Base-by-base conservation (phyloP, 352 stramenopile genomes). In the Globisporangium emineosum region DNA sequence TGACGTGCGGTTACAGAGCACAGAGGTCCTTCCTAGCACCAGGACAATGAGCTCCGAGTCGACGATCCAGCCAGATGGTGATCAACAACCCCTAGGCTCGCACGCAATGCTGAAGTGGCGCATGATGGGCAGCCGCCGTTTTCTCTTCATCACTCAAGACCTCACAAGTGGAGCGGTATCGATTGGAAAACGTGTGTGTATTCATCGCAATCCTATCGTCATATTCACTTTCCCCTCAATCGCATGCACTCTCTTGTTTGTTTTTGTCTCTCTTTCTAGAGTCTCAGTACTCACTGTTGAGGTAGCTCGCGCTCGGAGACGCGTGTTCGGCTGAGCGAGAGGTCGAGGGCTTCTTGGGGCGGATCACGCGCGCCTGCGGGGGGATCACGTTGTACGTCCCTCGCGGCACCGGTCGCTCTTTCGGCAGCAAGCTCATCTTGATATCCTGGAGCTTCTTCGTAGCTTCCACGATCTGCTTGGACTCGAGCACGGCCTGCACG, bases 401-500 rank as follows among this genome's bases (percentile, higher is more conserved):
- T 9, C 79, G 72, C 23, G 78, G 71, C 27, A 70, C 67, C 0
- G 78, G 23, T 2, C 81, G 67, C 5, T 94, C 83, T 51, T 86
- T 90, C 19, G 85, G 83, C 66, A 89, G 70, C 17, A 94, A 65
- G 57, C 81, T 81, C 72, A 89, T 90, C 62, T 90, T 90, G 69
- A 92, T 92, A 60, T 92, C 78, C 52, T 92, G 85, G 25, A 90
- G 77, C 58, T 76, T 81, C 71, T 89, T 90, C 27, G 85, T 92
- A 17, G 85, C 80, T 49, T 94, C 85, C 15, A 71, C 60, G 15
- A 81, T 74, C 69, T 98, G 93, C 77, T 98, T 98, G 23, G 85
- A 95, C 70, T 98, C 94, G 17, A 98, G 78, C 29, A 97, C 89
- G 37, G 86, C 80, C 68, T 97, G 85, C 15, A 98, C 96, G 70